Evolutionary conservation across 1,139 yeast genomes (phyloP), one percentile per base, ranked within the genome.

Genomic region (Blastobotrys raffinosifermentans): DNA sequence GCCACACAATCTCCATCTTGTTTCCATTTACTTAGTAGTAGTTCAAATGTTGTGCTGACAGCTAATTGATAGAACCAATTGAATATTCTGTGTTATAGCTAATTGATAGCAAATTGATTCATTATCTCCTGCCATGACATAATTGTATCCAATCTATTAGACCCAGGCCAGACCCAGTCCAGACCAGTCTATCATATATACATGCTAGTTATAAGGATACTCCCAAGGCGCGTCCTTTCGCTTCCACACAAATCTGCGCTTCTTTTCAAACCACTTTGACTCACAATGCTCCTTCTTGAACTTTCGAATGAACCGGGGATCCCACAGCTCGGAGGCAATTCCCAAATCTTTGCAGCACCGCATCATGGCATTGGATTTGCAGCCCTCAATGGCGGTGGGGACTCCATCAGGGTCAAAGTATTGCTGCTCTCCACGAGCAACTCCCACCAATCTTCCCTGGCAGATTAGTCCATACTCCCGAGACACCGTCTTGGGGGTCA

Each of bases 321-420:
- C 98, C 98, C 98, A 91, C 39, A 91, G 69, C 55, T 91, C 98
- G 44, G 94, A 83, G 2, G 97, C 98, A 51, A 91, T 82, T 4
- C 97, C 97, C 51, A 91, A 70, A 63, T 91, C 98, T 58, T 91
- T 91, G 63, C 98, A 91, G 56, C 97, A 89, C 57, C 98, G 74
- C 97, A 91, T 91, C 60, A 91, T 67, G 0, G 98, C 97, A 57
- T 91, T 91, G 58, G 94, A 80, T 58, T 87, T 87, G 62, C 98
- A 91, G 10, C 98, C 98, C 63, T 91, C 98, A 32, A 94, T 80
- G 0, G 98, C 97, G 0, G 97, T 91, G 4, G 97, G 87, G 37
- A 91, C 75, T 37, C 93, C 94, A 40, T 77, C 80, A 25, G 85
- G 89, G 34, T 78, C 82, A 64, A 84, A 91, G 57, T 83, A 91